Evolutionary conservation across 495 filamentous ascomycete genomes (phyloP).

Genomic region (Neurospora sp.): DNA sequence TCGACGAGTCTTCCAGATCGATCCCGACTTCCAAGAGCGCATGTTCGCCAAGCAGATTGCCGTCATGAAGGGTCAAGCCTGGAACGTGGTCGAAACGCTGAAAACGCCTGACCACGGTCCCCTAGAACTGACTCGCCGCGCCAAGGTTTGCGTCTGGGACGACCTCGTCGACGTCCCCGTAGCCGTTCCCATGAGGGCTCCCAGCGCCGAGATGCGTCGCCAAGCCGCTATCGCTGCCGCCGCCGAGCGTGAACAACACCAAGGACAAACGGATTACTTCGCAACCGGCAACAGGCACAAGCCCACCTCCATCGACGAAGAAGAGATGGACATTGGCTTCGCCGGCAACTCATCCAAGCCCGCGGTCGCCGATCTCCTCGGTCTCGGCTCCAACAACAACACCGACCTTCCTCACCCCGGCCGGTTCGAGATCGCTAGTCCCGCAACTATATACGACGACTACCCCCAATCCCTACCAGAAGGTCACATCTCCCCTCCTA

Average conservation of each 20-base stretch:
- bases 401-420: slow-evolving; percentile 70
- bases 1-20: slow-evolving; percentile 74
- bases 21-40: slow-evolving; percentile 91
- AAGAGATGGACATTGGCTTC: slow-evolving; percentile 18
- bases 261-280: slow-evolving; percentile 1
- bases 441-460: slow-evolving; percentile 18
- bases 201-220: slow-evolving; percentile 67
- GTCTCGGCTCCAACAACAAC: slow-evolving; percentile 49
- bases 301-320: slow-evolving; percentile 14
- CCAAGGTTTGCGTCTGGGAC: slow-evolving; percentile 94
- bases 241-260: background rate
- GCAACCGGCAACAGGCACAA: background rate
- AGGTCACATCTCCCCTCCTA: background rate
- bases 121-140: slow-evolving; percentile 80
- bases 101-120: slow-evolving; percentile 89
- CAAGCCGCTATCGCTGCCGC: slow-evolving; percentile 27
- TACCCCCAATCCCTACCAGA: background rate
- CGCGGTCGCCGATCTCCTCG: slow-evolving; percentile 57
- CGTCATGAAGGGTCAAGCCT: slow-evolving; percentile 98
- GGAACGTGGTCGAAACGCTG: slow-evolving; percentile 96
- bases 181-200: slow-evolving; percentile 75
- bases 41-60: slow-evolving; percentile 97
- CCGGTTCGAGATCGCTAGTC: slow-evolving; percentile 67
- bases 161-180: slow-evolving; percentile 93
- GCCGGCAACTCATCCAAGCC: slow-evolving; percentile 53